Evolutionary conservation across 208 protist genomes (phyloP).

Genomic region (Polymyxa betae): DNA sequence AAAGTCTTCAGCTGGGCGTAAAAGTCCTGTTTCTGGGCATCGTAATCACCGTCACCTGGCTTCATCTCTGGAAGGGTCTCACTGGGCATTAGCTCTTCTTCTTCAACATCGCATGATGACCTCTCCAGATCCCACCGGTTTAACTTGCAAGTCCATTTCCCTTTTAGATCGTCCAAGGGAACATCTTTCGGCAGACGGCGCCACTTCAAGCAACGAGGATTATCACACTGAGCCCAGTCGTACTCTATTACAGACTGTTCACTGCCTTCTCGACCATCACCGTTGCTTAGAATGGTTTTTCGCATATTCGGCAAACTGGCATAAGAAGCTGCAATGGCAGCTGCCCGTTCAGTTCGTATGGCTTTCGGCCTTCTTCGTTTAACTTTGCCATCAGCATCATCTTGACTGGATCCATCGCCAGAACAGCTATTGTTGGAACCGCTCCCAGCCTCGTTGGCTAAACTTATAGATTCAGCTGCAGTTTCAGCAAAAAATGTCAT

Average conservation of each 20-base stretch:
- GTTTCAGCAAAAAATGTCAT: too few species aligned
- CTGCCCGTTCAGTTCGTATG: background rate
- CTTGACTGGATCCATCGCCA: background rate
- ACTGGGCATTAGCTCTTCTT: slow-evolving; percentile 12
- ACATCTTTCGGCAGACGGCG: background rate
- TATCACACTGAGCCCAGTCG: slow-evolving; percentile 11
- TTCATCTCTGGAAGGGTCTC: background rate
- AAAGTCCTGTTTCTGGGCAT: slow-evolving; percentile 24
- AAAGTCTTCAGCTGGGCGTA: slow-evolving; percentile 19
- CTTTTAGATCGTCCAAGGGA: background rate
- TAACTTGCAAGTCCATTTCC: background rate
- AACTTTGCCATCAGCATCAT: background rate
- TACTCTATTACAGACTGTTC: background rate
- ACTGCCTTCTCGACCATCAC: background rate
- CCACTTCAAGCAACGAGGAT: slow-evolving; percentile 48
- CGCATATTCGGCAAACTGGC: background rate
- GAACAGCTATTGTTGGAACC: background rate
- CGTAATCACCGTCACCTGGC: background rate
- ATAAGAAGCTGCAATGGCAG: background rate
- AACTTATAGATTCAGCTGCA: background rate
- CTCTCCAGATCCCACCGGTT: slow-evolving; percentile 45
- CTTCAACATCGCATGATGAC: background rate
- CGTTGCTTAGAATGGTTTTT: background rate
- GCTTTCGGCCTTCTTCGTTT: background rate
- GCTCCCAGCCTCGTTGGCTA: background rate